Evolutionary conservation across 345 rosid species (phyloP).

Genomic region (Ceriops zippeliana): DNA sequence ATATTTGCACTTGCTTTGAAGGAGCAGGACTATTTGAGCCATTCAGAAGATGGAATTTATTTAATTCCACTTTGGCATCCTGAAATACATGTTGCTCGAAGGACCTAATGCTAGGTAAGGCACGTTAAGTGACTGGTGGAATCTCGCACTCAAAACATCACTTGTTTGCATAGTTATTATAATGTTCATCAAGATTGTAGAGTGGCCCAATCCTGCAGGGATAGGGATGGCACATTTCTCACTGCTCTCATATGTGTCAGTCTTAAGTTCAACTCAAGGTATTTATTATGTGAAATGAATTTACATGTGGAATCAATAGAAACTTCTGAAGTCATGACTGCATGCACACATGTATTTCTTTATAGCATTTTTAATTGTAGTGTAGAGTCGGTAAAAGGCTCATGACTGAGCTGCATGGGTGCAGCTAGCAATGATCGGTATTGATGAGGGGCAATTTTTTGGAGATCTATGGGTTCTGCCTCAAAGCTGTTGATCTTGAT

Average conservation of each 20-base stretch:
- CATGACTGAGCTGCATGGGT: slow-evolving; percentile 15
- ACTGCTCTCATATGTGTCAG: too few relatives aligned
- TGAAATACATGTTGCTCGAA: too few relatives aligned
- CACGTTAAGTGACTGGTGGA: background rate
- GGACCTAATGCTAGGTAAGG: background rate
- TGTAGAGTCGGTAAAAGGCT: slow-evolving; percentile 7
- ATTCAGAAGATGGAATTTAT: background rate
- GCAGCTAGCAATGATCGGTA: slow-evolving; percentile 80
- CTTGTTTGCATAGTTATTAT: background rate
- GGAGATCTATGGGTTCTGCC: slow-evolving; percentile 78
- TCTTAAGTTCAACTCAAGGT: background rate
- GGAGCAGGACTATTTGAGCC: background rate
- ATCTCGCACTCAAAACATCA: background rate
- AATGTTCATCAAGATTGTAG: background rate
- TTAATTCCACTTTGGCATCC: background rate
- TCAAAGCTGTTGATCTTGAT: slow-evolving; percentile 71
- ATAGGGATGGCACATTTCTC: background rate
- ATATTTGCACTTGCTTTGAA: background rate
- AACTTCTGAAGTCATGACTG: too few relatives aligned
- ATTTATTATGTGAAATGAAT: background rate
- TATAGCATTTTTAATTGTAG: background rate
- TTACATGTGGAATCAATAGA: background rate
- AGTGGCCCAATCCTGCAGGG: background rate
- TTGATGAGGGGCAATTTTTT: slow-evolving; percentile 88
- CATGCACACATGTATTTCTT: background rate